These are phyloP conservation scores for Pneumocystis carinii DNA, from an alignment of 1,139 yeast species.

Conservation along the genomic window DNA sequence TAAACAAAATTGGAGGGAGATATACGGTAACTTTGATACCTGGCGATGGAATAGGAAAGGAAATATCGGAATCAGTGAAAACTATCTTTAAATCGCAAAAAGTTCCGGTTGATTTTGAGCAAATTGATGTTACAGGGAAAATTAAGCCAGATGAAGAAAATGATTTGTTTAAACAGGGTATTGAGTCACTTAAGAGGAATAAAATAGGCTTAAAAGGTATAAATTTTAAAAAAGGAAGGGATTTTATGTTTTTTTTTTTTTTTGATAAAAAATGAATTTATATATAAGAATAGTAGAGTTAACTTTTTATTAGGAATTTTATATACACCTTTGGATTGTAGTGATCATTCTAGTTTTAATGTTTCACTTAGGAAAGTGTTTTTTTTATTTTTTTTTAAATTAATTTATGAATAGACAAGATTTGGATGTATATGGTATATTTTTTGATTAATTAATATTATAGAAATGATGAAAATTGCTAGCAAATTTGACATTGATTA, in stretches of 20 bases:
- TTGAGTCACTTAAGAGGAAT: conserved; percentile 83
- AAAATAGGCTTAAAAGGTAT: conserved; percentile 88
- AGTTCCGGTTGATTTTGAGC: conserved; percentile 91
- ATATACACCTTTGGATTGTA: conserved; percentile 68
- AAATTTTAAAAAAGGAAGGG: not conserved
- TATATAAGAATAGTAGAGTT: not conserved
- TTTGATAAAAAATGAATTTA: not conserved
- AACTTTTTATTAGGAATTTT: conserved; percentile 32
- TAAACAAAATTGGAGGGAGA: not conserved
- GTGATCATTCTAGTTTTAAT: conserved; percentile 69
- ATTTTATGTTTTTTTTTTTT: not conserved
- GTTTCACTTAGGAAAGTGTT: conserved; percentile 46
- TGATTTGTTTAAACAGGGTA: conserved; percentile 63
- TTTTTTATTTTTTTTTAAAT: not conserved
- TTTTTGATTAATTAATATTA: not conserved
- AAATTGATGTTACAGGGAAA: conserved; percentile 73
- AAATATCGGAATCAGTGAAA: conserved; percentile 86
- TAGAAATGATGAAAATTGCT: not conserved
- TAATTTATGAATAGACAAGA: conserved; percentile 46
- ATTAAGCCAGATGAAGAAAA: conserved; percentile 29
- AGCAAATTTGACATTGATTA: conserved; percentile 75
- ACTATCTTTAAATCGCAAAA: conserved; percentile 72
- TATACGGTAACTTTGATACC: conserved; percentile 45
- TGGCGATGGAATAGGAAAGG: conserved; percentile 94
- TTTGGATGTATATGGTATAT: conserved; percentile 61